phyloP scores from a whole-genome alignment of 129 eudicot genomes.

The Escallonia herrerae region DNA sequence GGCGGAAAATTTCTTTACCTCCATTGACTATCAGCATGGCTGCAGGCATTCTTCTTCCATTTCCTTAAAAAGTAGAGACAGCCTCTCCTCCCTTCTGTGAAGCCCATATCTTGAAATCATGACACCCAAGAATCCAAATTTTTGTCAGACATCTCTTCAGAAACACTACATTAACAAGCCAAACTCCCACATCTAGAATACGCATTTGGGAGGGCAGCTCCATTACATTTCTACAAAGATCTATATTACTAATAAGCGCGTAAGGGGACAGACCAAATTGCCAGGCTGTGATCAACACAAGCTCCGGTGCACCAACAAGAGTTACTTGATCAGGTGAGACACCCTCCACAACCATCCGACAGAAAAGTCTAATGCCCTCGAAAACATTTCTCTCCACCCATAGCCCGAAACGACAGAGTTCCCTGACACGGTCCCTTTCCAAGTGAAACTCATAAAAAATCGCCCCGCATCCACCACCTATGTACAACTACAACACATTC shows the following conservation, averaged over 20 bases:
- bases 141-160: conserved; percentile 25
- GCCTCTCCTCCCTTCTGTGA: conserved; percentile 36
- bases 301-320: conserved; percentile 29
- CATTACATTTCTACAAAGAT: conserved; percentile 20
- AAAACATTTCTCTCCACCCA: conserved; percentile 19
- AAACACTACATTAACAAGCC: conserved; percentile 27
- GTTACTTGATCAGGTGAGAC: conserved; percentile 34
- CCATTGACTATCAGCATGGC: conserved; percentile 44
- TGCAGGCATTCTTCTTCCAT: conserved; percentile 36
- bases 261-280: conserved; percentile 42
- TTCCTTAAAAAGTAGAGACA: conserved; percentile 19
- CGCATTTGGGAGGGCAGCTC: conserved; percentile 47
- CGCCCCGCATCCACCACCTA: conserved; percentile 14
- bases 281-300: conserved; percentile 43
- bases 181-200: conserved; percentile 48
- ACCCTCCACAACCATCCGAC: conserved; percentile 22
- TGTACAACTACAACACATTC: conserved; percentile 20
- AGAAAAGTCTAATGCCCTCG: conserved; percentile 34
- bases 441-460: conserved; percentile 22
- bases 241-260: conserved; percentile 24
- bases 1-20: conserved; percentile 27
- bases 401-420: conserved; percentile 41
- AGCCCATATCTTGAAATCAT: conserved; percentile 47
- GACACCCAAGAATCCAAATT: conserved; percentile 52
- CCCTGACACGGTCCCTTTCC: conserved; percentile 51